phyloP scores from a whole-genome alignment of 164 flowering plant species.

The Amborella trichopoda region DNA sequence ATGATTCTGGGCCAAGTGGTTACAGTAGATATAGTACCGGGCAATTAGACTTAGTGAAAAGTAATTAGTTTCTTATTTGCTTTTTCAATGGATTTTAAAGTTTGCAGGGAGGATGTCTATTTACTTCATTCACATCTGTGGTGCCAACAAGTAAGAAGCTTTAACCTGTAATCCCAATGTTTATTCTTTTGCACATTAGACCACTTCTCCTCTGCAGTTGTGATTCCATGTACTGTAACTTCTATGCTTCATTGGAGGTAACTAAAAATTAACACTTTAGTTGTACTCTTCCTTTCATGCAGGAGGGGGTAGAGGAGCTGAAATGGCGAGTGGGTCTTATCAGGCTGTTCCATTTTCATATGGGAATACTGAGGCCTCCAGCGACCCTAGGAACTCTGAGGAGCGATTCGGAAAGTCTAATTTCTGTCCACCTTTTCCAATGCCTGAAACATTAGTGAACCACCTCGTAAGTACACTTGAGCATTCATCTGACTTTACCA shows the following conservation, averaged over 20 bases:
- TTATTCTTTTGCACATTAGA: no score
- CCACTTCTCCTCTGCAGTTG: no score
- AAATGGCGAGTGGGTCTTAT: conserved; percentile 21
- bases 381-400: conserved; percentile 25
- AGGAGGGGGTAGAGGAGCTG: conserved; percentile 28
- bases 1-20: no score
- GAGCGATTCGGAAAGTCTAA: conserved; percentile 18
- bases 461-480: conserved; percentile 57
- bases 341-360: conserved; percentile 66
- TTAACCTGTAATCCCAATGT: conserved; percentile 10
- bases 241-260: no score
- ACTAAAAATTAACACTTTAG: no score
- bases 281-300: conserved; percentile 13
- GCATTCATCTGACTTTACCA: conserved; percentile 1
- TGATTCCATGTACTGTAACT: no score
- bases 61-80: no score
- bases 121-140: conserved; percentile 37
- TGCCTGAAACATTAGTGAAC: conserved; percentile 60
- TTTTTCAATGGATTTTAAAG: no score
- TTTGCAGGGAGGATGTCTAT: conserved; percentile 51
- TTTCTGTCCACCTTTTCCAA: conserved; percentile 69
- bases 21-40: no score
- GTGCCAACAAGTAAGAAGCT: conserved; percentile 44
- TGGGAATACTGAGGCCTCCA: conserved; percentile 36
- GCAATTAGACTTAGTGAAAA: no score